phyloP scores from a whole-genome alignment of 371 early-diverging fungal genomes.

The Mycotypha africana region DNA sequence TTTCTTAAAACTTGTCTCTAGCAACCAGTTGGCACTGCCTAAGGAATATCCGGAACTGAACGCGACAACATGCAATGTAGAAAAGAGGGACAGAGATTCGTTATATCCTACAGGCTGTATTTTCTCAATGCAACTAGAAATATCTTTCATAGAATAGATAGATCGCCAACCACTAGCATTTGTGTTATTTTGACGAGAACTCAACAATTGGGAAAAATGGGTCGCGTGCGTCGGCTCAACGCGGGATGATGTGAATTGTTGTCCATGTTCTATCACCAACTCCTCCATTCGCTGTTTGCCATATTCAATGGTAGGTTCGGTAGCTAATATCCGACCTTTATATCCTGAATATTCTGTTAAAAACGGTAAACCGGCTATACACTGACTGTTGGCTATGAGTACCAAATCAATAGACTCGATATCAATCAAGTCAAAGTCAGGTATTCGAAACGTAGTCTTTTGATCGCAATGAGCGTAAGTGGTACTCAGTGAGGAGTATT shows the following conservation, averaged over 20 bases:
- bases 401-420: conserved; percentile 66
- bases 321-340: conserved; percentile 74
- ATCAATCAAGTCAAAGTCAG: conserved; percentile 51
- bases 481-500: conserved; percentile 7
- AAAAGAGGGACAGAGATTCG: conserved; percentile 39
- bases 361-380: conserved; percentile 76
- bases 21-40: conserved; percentile 71
- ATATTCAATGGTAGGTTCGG: conserved; percentile 79
- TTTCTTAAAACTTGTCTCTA: conserved; percentile 57
- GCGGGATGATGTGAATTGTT: conserved; percentile 8
- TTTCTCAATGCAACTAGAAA: conserved; percentile 57
- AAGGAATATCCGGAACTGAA: conserved; percentile 65
- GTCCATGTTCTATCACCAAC: conserved; percentile 50
- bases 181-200: no score
- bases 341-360: conserved; percentile 82
- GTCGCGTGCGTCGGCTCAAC: conserved; percentile 16
- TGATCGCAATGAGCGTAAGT: conserved; percentile 14
- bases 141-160: conserved; percentile 56
- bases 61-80: conserved; percentile 43
- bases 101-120: conserved; percentile 61
- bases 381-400: conserved; percentile 68
- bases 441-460: conserved; percentile 36
- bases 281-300: conserved; percentile 71
- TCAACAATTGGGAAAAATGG: conserved; percentile 19
- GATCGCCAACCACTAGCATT: conserved; percentile 27